These are phyloP conservation scores for Coriolopsis trogii DNA, from an alignment of 1,284 basidiomycete species.

Conservation along the genomic window DNA sequence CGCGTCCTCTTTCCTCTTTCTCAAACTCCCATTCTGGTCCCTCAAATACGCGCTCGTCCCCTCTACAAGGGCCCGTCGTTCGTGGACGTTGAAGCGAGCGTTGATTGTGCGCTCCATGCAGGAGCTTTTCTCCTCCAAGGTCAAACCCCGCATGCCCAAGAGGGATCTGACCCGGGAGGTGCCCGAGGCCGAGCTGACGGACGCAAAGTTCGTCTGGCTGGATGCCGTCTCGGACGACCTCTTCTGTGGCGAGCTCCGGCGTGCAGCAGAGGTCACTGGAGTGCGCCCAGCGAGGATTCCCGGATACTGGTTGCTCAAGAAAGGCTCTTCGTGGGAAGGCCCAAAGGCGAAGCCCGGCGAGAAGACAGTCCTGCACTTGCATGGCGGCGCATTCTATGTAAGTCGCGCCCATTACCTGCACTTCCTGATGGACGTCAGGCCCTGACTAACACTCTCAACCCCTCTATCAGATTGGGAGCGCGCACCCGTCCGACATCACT, in stretches of 20 bases:
- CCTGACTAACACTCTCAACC: no score
- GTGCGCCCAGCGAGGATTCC: slow-evolving; percentile 34
- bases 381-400: slow-evolving; percentile 48
- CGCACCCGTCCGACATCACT: slow-evolving; percentile 15
- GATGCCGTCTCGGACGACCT: slow-evolving; percentile 12
- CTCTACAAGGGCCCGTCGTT: not conserved
- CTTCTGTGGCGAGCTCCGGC: slow-evolving; percentile 15
- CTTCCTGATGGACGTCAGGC: not conserved
- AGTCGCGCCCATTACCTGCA: not conserved
- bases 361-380: slow-evolving; percentile 52
- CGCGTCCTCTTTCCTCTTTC: slow-evolving; percentile 2
- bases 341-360: slow-evolving; percentile 34
- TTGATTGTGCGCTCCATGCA: slow-evolving; percentile 12
- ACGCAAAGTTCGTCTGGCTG: slow-evolving; percentile 26
- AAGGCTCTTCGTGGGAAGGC: slow-evolving; percentile 16
- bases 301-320: slow-evolving; percentile 41
- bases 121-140: slow-evolving; percentile 4
- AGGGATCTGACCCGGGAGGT: not conserved
- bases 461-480: slow-evolving; percentile 35
- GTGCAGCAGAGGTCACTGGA: slow-evolving; percentile 26
- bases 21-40: slow-evolving; percentile 14
- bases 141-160: not conserved
- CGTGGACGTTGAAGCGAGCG: slow-evolving; percentile 15
- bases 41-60: slow-evolving; percentile 5
- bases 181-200: slow-evolving; percentile 5